These are phyloP conservation scores for Fusarium foetens DNA, from an alignment of 2,329 filamentous ascomycete species.

Conservation along the genomic window DNA sequence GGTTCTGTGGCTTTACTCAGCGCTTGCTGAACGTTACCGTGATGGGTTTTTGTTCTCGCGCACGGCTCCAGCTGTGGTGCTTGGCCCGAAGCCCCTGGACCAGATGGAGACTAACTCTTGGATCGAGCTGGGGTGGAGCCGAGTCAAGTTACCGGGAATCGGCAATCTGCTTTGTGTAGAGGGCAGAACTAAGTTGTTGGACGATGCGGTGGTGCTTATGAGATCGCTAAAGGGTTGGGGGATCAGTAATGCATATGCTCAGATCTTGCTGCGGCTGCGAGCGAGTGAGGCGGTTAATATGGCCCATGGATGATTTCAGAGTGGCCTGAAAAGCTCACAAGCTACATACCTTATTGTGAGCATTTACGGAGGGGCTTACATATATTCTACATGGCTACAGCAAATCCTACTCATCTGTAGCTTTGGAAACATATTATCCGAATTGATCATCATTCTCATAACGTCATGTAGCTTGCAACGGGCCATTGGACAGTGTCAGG, in stretches of 20 bases:
- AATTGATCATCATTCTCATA: too few relatives aligned
- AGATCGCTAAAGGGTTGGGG: constrained; percentile 7
- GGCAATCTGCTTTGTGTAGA: constrained; percentile 1
- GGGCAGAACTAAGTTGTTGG: not conserved
- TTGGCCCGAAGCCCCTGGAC: constrained; percentile 5
- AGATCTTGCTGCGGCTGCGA: not conserved
- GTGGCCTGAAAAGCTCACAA: not conserved
- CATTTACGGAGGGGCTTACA: not conserved
- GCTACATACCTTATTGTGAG: rapidly evolving
- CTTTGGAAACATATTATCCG: too few relatives aligned
- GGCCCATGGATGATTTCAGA: not conserved
- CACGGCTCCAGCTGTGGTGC: not conserved
- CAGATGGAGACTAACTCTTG: not conserved
- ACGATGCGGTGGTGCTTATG: constrained; percentile 5
- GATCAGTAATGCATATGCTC: not conserved
- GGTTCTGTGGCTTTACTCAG: constrained; percentile 11
- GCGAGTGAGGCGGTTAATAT: not conserved
- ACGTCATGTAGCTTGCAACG: too few relatives aligned
- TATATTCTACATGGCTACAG: too few relatives aligned
- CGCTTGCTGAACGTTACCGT: not conserved
- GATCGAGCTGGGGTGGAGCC: constrained; percentile 5
- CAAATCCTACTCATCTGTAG: too few relatives aligned
- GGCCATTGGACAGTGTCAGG: too few relatives aligned
- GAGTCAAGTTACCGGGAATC: constrained; percentile 1
- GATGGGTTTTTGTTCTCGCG: not conserved